Conservation (phyloP, 83 land plant genomes). For the Larix sibirica region DNA sequence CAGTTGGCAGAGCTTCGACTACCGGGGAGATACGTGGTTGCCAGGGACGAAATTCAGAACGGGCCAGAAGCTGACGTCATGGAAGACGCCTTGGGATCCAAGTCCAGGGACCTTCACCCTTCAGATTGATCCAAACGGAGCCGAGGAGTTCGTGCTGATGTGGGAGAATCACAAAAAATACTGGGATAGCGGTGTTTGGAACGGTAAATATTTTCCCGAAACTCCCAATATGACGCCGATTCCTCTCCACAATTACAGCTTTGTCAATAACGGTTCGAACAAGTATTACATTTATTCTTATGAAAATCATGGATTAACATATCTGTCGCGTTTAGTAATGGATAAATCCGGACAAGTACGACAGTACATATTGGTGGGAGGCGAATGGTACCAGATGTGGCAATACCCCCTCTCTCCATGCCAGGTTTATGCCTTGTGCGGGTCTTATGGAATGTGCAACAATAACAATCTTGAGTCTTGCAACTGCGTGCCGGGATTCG, state of each 20-base stretch:
- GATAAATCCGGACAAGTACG: too few relatives aligned
- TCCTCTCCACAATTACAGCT: conserved; percentile 21
- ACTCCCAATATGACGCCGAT: neutral
- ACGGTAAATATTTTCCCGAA: conserved; percentile 21
- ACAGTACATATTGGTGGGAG: too few relatives aligned
- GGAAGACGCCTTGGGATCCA: conserved; percentile 27
- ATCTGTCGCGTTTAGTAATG: too few relatives aligned
- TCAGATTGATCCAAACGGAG: neutral
- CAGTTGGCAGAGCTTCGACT: conserved; percentile 36
- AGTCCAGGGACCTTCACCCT: neutral
- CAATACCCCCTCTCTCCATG: neutral
- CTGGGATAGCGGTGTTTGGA: conserved; percentile 33
- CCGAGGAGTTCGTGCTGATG: conserved; percentile 10
- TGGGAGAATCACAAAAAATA: conserved; percentile 18
- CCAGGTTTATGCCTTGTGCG: neutral
- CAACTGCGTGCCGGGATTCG: neutral
- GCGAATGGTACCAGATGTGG: too few relatives aligned
- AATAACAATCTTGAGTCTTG: neutral
- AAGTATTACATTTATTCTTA: too few relatives aligned
- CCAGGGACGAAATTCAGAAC: conserved; percentile 34
- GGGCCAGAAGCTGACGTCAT: conserved; percentile 3
- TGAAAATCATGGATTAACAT: too few relatives aligned
- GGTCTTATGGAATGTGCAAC: neutral
- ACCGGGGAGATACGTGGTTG: conserved; percentile 24
- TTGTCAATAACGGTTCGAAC: too few relatives aligned